Conservation (phyloP, 2,329 filamentous ascomycete genomes). For the Aaosphaeria pasadenensis region DNA sequence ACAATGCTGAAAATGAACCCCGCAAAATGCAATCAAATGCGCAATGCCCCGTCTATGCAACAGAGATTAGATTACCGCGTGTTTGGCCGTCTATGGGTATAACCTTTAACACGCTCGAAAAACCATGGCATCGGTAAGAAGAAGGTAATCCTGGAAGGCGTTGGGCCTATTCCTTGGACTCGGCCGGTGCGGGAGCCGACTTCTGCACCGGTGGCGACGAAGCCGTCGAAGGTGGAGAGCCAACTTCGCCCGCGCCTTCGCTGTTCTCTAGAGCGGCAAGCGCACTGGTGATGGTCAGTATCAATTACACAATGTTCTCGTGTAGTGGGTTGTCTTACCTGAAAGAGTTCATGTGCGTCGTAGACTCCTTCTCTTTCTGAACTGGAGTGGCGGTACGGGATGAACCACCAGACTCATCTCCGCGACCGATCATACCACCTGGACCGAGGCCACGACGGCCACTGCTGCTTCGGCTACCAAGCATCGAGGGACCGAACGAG, state of each 20-base stretch:
- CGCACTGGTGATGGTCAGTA: constrained; percentile 42
- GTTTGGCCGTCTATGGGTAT: constrained; percentile 35
- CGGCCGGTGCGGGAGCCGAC: constrained; percentile 22
- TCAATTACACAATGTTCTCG: background rate
- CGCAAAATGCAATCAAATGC: constrained; percentile 38
- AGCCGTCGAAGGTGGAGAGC: constrained; percentile 67
- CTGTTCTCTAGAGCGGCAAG: constrained; percentile 49
- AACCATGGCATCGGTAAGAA: constrained; percentile 20
- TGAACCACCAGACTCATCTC: constrained; percentile 82
- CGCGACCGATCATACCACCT: constrained; percentile 64
- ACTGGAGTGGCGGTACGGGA: constrained; percentile 85
- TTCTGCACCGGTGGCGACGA: constrained; percentile 66
- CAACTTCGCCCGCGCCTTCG: constrained; percentile 57
- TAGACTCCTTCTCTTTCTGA: constrained; percentile 61
- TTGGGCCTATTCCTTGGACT: constrained; percentile 21
- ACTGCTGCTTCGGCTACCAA: constrained; percentile 87
- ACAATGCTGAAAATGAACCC: constrained; percentile 21
- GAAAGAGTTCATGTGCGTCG: constrained; percentile 80
- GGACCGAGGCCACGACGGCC: constrained; percentile 74
- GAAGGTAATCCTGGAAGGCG: constrained; percentile 36
- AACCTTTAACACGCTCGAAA: constrained; percentile 28
- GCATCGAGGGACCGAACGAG: constrained; percentile 76
- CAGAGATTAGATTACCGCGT: constrained; percentile 39
- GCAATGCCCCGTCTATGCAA: constrained; percentile 41
- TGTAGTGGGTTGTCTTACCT: constrained; percentile 61